Percentiles rank a stretch among this genome's conserved stretches.
phyloP scores from a whole-genome alignment of 805 yeast species.

The Tetrapisispora fleetii region DNA sequence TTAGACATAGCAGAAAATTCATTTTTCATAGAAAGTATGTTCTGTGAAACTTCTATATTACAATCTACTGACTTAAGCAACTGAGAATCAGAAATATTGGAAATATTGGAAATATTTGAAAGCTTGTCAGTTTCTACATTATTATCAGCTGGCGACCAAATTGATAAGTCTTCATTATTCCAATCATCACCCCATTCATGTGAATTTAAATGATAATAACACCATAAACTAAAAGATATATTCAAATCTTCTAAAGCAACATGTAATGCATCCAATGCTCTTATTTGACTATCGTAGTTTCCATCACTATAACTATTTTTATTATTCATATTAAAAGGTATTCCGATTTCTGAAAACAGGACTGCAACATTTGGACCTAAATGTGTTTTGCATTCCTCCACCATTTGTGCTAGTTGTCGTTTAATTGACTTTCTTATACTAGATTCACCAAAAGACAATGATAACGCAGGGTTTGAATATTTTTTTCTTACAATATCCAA shows the following conservation, averaged over 20 bases:
- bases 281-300: conserved; percentile 61
- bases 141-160: conserved; percentile 62
- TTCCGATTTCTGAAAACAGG: conserved; percentile 88
- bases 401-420: conserved; percentile 58
- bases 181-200: conserved; percentile 87
- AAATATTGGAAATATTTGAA: background rate
- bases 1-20: no score
- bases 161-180: conserved; percentile 90
- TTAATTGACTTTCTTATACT: conserved; percentile 65
- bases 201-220: conserved; percentile 60
- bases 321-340: conserved; percentile 92
- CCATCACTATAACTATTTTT: conserved; percentile 61
- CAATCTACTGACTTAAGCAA: background rate
- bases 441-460: conserved; percentile 72
- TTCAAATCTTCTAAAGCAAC: conserved; percentile 68
- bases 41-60: background rate
- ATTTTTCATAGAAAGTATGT: background rate
- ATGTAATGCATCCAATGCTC: conserved; percentile 75
- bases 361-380: conserved; percentile 63
- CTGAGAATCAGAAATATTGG: no score
- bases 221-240: conserved; percentile 76
- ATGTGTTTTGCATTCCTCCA: conserved; percentile 47
- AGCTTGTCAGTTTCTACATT: background rate
- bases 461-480: conserved; percentile 62
- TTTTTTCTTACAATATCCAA: conserved; percentile 74